These are phyloP conservation scores for Flaveria linearis DNA, from an alignment of 129 eudicot species.

Conservation along the genomic window DNA sequence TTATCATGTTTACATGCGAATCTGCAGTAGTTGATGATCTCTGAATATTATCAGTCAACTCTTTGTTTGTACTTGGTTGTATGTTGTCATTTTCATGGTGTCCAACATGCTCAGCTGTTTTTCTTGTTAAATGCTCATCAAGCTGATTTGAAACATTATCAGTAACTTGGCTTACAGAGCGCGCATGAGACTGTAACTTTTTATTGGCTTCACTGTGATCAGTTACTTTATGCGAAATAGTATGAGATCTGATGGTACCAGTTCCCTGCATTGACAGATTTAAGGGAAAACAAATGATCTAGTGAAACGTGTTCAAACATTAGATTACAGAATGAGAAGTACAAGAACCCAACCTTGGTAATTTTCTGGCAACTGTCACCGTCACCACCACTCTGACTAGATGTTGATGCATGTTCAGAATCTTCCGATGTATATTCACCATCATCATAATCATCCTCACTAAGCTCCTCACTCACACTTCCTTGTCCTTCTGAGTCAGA, in stretches of 20 bases:
- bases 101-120: conserved; percentile 21
- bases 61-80: conserved; percentile 8
- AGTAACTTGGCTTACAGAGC: conserved; percentile 24
- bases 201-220: conserved; percentile 12
- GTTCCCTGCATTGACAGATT: conserved; percentile 23
- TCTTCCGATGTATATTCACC: conserved; percentile 45
- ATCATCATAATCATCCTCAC: conserved; percentile 58
- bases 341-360: conserved; percentile 49
- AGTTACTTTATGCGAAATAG: conserved; percentile 27
- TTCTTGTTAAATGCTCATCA: conserved; percentile 17
- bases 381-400: conserved; percentile 43
- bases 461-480: conserved; percentile 81
- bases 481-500: conserved; percentile 82
- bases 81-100: conserved; percentile 25
- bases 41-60: conserved; percentile 24
- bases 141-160: conserved; percentile 19
- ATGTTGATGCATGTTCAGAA: conserved; percentile 49
- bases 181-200: conserved; percentile 23
- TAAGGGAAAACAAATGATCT: not conserved
- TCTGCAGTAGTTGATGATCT: conserved; percentile 30
- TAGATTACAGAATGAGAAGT: conserved; percentile 14
- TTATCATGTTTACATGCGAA: conserved; percentile 3
- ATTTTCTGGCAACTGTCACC: conserved; percentile 24
- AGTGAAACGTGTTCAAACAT: conserved; percentile 22
- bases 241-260: conserved; percentile 18